Base-by-base conservation (phyloP, 2,329 filamentous ascomycete genomes). In the Parastagonospora avenae region DNA sequence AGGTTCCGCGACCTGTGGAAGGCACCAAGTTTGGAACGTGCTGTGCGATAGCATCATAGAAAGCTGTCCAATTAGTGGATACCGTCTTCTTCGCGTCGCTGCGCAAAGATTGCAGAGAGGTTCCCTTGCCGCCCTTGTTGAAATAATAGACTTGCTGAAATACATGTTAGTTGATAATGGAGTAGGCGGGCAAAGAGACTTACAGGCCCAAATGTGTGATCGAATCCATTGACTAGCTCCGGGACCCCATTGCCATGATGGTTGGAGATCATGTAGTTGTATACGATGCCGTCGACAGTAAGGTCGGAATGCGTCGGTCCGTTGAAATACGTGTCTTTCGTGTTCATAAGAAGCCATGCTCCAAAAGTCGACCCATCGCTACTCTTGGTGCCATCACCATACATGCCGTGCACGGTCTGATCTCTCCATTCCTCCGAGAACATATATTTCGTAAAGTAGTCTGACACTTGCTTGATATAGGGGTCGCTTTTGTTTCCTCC, bases 391-490 rank as follows among this genome's bases (percentile, higher is more conserved):
- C 81, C 81, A 65, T 82, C 81, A 2, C 78, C 77, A 57, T 78
- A 85, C 52, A 79, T 63, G 2, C 84, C 84, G 58, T 86, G 83
- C 2, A 81, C 83, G 32, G 77, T 76, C 49, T 85, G 82, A 39
- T 85, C 77, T 42, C 83, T 75, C 82, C 83, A 86, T 1, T 76
- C 76, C 50, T 83, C 82, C 4, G 78, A 76, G 51, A 87, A 86
- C 0, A 81, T 86, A 60, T 87, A 87, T 64, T 88, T 88, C 16
- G 85, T 87, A 61, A 86, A 88, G 67, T 86, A 87, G 39, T 86
- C 81, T 1, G 81, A 76, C 48, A 82, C 78, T 39, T 83, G 72
- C 32, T 78, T 67, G 0, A 84, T 81, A 59, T 87, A 87, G 0
- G 80, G 74, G 61, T 85, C 81, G 12, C 80, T 62, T 0, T 79